These are phyloP conservation scores for Colletotrichum scovillei DNA, from an alignment of 2,329 filamentous ascomycete genomes.

Conservation along the genomic window DNA sequence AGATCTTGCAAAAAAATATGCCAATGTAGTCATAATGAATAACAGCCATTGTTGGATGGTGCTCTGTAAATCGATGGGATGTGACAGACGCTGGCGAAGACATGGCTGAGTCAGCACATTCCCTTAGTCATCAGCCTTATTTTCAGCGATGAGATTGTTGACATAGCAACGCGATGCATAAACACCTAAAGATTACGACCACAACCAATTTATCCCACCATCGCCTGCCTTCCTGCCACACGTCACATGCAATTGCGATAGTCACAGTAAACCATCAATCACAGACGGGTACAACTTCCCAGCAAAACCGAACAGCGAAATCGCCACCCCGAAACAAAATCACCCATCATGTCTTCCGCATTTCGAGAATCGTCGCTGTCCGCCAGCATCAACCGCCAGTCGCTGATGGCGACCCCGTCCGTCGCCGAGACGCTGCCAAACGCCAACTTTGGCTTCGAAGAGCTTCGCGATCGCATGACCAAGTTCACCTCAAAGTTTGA, in stretches of 20 bases:
- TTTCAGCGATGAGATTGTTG: conserved; percentile 21
- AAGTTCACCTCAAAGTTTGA: conserved; percentile 93
- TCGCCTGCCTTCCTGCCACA: neutral
- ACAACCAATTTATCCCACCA: conserved; percentile 3
- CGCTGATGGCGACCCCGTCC: conserved; percentile 69
- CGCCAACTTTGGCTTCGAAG: conserved; percentile 96
- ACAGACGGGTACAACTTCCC: neutral
- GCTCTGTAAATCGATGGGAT: too few relatives aligned
- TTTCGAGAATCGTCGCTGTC: conserved; percentile 77
- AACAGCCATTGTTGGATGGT: too few relatives aligned
- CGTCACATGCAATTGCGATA: conserved; percentile 14
- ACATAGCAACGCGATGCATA: conserved; percentile 34
- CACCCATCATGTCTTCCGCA: conserved; percentile 62
- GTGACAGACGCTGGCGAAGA: too few relatives aligned
- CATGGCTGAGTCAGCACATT: neutral
- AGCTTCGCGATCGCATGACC: conserved; percentile 93
- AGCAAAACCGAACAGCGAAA: neutral
- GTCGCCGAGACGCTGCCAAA: conserved; percentile 84
- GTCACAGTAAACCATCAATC: neutral
- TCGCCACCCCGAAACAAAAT: neutral
- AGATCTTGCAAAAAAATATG: too few relatives aligned
- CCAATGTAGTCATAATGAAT: too few relatives aligned
- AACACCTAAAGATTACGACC: conserved; percentile 24
- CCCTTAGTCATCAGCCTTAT: conserved; percentile 12
- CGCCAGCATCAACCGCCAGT: conserved; percentile 68